Evolutionary conservation across 139 green algal genomes (phyloP), one percentile per base, ranked within the genome.

Genomic region (Raphidocelis subcapitata): DNA sequence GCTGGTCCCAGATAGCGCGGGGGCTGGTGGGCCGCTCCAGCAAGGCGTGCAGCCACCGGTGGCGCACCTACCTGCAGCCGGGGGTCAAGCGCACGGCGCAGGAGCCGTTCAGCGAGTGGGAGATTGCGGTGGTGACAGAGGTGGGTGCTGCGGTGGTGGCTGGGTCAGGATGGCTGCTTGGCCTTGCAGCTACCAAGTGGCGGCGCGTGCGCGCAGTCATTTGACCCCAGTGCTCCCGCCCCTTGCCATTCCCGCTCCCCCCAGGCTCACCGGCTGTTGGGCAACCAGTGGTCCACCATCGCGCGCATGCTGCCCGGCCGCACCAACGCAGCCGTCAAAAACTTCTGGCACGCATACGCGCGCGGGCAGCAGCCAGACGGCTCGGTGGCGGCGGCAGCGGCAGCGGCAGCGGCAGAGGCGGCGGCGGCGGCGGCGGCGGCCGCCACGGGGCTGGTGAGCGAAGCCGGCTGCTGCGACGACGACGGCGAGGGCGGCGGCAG

Each of bases 11-110:
- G 61, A 69, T 76, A 29, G 29, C 70, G 44, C 23, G 36, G n/a
- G 26, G 56, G n/a, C 32, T 76, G 31, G 46, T 60, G 24, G 70
- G 70, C 3, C 36, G 70, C 3, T 70, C 70, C 12, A 65, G 61
- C 70, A 76, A 76, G n/a, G 70, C 70, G 18, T 76, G 70, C 61
- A 70, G 61, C 32, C 70, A 76, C 61, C 51, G 70, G 47, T 76
- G 70, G 70, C 28, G 70, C 23, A 69, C 70, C 1, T 76, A 76
- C 23, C 47, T 76, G 21, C 70, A 69, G 61, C 70, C 70, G 20
- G 70, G 61, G 5, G 70, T 76, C 2, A 76, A 68, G 70, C 60
- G 69, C 47, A 63, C 70, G 3, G 63, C 55, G 31, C 52, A 60
- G 3, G 52, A 63, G n/a, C 70, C 70, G 23, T 76, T 76, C 70